A percentile compares a stretch with the other conserved stretches of the same genome.
phyloP scores from a whole-genome alignment of 352 stramenopile genomes.

The Pythium aristosporum region DNA sequence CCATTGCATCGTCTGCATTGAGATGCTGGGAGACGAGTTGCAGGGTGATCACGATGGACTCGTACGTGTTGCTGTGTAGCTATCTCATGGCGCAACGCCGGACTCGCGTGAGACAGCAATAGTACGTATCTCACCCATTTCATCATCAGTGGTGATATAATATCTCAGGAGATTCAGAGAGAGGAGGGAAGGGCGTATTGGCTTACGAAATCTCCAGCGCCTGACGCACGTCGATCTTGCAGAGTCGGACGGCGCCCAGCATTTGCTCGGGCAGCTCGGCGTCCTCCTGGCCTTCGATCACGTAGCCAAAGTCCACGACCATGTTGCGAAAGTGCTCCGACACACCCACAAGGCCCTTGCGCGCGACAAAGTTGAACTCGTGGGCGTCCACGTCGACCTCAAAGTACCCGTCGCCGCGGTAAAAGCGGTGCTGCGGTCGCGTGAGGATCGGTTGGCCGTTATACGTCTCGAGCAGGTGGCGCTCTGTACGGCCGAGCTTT shows the following conservation, averaged over 20 bases:
- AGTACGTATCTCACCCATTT: too few species aligned
- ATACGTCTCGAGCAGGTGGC: constrained; percentile 78
- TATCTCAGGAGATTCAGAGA: too few species aligned
- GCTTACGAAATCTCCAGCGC: constrained; percentile 40
- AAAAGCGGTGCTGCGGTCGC: constrained; percentile 76
- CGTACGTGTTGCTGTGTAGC: constrained; percentile 9
- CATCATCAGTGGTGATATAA: too few species aligned
- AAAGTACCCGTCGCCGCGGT: constrained; percentile 69
- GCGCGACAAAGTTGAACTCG: constrained; percentile 82
- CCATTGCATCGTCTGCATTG: too few species aligned
- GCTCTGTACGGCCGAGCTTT: constrained; percentile 64
- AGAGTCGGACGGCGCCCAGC: constrained; percentile 68
- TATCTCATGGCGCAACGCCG: neutral
- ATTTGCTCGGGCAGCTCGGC: constrained; percentile 76
- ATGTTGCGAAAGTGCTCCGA: constrained; percentile 79
- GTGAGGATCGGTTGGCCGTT: constrained; percentile 83
- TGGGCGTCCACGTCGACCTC: constrained; percentile 83
- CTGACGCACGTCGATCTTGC: constrained; percentile 67
- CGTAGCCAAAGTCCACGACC: constrained; percentile 83
- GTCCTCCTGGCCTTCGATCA: constrained; percentile 79
- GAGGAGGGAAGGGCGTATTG: too few species aligned
- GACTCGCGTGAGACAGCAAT: too few species aligned
- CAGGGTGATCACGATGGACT: too few species aligned
- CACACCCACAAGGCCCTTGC: constrained; percentile 70
- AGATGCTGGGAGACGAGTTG: too few species aligned